Base-by-base conservation (phyloP, 805 yeast species). In the Torulaspora gathmanii region DNA sequence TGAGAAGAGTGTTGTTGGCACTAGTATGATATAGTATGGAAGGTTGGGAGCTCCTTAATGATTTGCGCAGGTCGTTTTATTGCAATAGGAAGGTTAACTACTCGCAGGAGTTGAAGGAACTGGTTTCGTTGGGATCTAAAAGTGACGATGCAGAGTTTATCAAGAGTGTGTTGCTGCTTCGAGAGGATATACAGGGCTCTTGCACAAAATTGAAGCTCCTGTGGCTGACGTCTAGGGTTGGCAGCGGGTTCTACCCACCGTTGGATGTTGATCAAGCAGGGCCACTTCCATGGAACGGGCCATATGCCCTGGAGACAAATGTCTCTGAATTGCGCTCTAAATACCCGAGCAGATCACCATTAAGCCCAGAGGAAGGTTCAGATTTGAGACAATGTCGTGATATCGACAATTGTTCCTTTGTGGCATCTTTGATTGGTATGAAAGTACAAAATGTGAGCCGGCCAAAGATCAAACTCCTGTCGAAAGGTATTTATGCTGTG, bases 401-500 rank as follows among this genome's bases (percentile, higher is more conserved):
- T 38, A 51, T 64, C n/a, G 47, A 79, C 7, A 82, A 86, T 61
- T 87, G 95, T 63, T 85, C 95, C 0, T 78, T 86, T 57, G 86
- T 86, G 3, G 79, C 89, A 2, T 71, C 90, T 0, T 56, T 86
- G 12, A 65, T 84, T 12, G 76, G 86, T 1, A 63, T 81, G 1
- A 57, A 69, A 0, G 61, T 63, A 15, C 56, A 57, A 17, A 54
- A 56, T 5, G 37, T 49, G 1, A 25, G 42, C 1, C 23, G 43
- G 1, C 54, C 61, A 3, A 22, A 19, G 13, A 36, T 54, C 3
- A 45, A 48, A 33, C 37, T 59, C 3, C 38, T 57, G 2, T 45
- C 49, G 3, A 30, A 43, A 20, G 35, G 54, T 17, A 16, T 58
- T 27, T 50, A 57, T 40, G 40, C 50, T 23, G 40, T 49, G 5